Conservation (phyloP, 2,329 filamentous ascomycete species). For the Diaporthe citrichinensis region DNA sequence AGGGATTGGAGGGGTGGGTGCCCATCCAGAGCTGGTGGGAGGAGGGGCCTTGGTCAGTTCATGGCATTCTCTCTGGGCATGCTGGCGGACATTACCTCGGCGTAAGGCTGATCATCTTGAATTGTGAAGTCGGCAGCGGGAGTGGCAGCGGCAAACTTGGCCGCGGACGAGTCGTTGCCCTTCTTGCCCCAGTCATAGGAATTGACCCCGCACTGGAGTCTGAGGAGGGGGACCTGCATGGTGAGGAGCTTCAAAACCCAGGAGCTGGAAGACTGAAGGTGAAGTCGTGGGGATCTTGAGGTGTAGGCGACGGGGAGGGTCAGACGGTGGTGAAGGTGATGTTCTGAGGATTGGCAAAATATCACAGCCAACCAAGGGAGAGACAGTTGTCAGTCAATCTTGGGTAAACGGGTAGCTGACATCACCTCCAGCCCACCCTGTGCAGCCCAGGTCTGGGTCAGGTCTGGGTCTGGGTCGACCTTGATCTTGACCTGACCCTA, state of each 20-base stretch:
- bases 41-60: slow-evolving; percentile 38
- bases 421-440: slow-evolving; percentile 10
- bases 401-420: slow-evolving; percentile 3
- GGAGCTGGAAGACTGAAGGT: background rate
- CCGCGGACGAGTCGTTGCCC: slow-evolving; percentile 88
- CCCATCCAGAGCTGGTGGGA: slow-evolving; percentile 92
- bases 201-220: slow-evolving; percentile 92
- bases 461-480: background rate
- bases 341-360: background rate
- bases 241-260: slow-evolving; percentile 31
- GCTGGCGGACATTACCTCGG: slow-evolving; percentile 74
- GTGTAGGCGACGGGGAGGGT: background rate
- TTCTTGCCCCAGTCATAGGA: slow-evolving; percentile 99
- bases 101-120: slow-evolving; percentile 90
- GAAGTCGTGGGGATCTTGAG: background rate
- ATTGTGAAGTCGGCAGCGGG: slow-evolving; percentile 81
- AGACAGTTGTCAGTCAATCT: background rate
- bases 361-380: slow-evolving; percentile 9
- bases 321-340: background rate
- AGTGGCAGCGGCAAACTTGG: slow-evolving; percentile 89
- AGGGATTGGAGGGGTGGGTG: slow-evolving; percentile 95
- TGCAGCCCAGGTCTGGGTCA: background rate
- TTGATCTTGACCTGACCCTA: background rate
- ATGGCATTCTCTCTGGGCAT: background rate
- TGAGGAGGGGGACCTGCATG: slow-evolving; percentile 85